Conservation (phyloP, 2,329 filamentous ascomycete genomes). For the Epichloe sylvatica region DNA sequence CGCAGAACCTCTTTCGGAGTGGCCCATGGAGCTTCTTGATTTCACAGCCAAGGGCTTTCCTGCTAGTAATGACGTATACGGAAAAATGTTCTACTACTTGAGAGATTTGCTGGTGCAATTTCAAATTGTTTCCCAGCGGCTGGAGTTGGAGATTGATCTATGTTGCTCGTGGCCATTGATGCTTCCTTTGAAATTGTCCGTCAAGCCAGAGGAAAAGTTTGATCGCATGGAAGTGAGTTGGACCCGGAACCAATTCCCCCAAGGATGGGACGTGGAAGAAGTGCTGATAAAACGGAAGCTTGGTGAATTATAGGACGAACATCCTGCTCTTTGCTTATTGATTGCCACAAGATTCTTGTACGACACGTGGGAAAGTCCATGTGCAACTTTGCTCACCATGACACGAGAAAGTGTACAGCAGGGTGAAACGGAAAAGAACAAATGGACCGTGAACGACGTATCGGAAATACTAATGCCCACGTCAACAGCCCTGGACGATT, state of each 20-base stretch:
- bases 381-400: constrained; percentile 12
- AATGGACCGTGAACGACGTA: not conserved
- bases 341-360: constrained; percentile 8
- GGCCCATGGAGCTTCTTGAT: constrained; percentile 15
- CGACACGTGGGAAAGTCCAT: constrained; percentile 13
- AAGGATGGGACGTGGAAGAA: not conserved
- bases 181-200: not conserved
- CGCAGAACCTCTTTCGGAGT: constrained; percentile 15
- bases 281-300: constrained; percentile 6
- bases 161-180: not conserved
- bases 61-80: constrained; percentile 14
- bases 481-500: not conserved
- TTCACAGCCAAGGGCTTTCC: constrained; percentile 1
- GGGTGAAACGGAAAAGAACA: not conserved
- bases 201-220: not conserved
- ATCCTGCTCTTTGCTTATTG: constrained; percentile 4
- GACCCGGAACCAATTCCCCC: too few species aligned
- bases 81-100: constrained; percentile 17
- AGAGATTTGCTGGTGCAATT: constrained; percentile 11
- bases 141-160: not conserved
- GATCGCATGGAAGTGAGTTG: constrained; percentile 10
- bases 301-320: constrained; percentile 8
- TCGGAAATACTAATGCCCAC: not conserved
- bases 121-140: constrained; percentile 3
- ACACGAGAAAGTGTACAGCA: constrained; percentile 2